Evolutionary conservation across 1,139 yeast genomes (phyloP).

Genomic region (Suhomyces terraborum): DNA sequence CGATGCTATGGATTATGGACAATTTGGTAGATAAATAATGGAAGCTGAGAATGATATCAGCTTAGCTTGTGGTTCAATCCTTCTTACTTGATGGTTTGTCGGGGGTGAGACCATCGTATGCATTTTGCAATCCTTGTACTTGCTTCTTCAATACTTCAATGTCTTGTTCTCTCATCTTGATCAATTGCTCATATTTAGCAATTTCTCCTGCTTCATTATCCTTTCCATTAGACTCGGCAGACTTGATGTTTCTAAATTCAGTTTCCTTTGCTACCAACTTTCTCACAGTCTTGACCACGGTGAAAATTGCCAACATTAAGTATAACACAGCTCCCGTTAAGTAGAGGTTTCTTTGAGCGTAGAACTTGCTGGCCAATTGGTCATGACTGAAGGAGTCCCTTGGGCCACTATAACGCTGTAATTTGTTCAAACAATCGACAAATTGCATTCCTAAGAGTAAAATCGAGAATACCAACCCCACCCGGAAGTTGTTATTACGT

Average conservation of each 20-base stretch:
- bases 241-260: constrained; percentile 33
- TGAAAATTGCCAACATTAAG: constrained; percentile 57
- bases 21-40: no score
- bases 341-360: constrained; percentile 70
- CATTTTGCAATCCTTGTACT: constrained; percentile 52
- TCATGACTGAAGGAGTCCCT: constrained; percentile 36
- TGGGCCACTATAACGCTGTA: constrained; percentile 32
- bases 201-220: constrained; percentile 31
- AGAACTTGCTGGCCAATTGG: constrained; percentile 57
- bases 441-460: constrained; percentile 56
- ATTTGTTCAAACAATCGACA: constrained; percentile 57
- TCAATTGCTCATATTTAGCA: constrained; percentile 44
- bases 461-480: constrained; percentile 49
- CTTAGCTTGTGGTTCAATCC: neutral
- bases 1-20: neutral
- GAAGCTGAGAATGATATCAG: no score
- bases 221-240: constrained; percentile 17
- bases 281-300: constrained; percentile 56
- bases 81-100: neutral
- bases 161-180: constrained; percentile 49
- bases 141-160: constrained; percentile 55
- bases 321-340: constrained; percentile 71
- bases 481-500: constrained; percentile 48
- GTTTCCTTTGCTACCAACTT: constrained; percentile 62
- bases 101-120: constrained; percentile 49